Evolutionary conservation across 2,329 filamentous ascomycete genomes (phyloP).

Genomic region (Cercospora berteroae): DNA sequence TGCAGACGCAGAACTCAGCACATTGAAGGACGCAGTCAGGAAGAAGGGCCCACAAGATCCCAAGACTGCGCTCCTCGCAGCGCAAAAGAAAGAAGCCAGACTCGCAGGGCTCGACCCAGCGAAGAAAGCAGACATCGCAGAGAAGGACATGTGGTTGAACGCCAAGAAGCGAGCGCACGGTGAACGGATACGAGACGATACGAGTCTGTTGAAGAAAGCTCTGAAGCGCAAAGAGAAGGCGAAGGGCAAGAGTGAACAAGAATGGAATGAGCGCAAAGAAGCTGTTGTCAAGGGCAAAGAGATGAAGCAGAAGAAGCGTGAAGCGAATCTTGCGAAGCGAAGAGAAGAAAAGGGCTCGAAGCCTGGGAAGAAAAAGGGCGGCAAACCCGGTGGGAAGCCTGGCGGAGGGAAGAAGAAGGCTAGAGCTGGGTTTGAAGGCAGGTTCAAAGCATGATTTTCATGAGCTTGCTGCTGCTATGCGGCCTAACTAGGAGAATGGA

Average conservation of each 20-base stretch:
- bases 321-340: conserved; percentile 62
- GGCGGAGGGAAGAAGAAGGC: conserved; percentile 58
- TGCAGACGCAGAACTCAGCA: conserved; percentile 67
- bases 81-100: conserved; percentile 81
- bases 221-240: conserved; percentile 86
- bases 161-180: conserved; percentile 86
- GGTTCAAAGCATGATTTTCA: conserved; percentile 54
- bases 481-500: neutral
- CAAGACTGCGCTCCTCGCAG: conserved; percentile 78
- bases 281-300: conserved; percentile 49
- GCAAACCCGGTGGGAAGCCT: conserved; percentile 47
- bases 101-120: conserved; percentile 71
- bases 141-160: conserved; percentile 92
- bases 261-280: conserved; percentile 60
- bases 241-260: conserved; percentile 88
- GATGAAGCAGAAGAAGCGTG: conserved; percentile 51
- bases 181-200: conserved; percentile 84
- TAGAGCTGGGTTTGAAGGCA: conserved; percentile 62
- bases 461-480: neutral
- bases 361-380: conserved; percentile 64
- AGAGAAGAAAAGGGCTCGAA: conserved; percentile 75
- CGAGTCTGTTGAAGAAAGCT: conserved; percentile 84
- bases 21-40: conserved; percentile 62
- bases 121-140: conserved; percentile 81
- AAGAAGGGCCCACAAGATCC: conserved; percentile 81